Base-by-base conservation (phyloP, 2,329 filamentous ascomycete genomes). In the Ophiostoma fasciatum region DNA sequence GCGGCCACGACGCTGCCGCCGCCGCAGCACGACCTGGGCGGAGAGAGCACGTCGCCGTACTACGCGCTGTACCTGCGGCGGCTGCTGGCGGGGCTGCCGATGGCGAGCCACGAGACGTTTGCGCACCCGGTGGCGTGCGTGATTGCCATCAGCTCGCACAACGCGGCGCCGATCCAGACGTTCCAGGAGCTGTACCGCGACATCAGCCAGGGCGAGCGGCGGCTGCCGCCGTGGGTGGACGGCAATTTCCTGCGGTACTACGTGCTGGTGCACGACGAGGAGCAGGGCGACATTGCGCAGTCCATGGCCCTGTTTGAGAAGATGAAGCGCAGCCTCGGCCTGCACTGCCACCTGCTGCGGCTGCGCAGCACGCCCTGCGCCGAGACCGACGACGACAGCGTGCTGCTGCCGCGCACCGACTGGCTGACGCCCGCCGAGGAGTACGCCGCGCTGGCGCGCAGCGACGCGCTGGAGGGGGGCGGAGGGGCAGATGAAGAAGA, bases 311-410 rank as follows among this genome's bases (percentile, higher is more conserved):
- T 96, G 20, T 98, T 94, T 56, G 90, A 98, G 48, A 84, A 94
- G 56, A 98, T 98, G 92, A 98, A 96, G 59, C 76, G 90, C n/a
- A 84, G 94, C 58, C 83, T 98, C 45, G 90, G 90, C 2, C 63
- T 96, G 32, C 87, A 98, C 57, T 98, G 90, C 52, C 90, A 98
- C 57, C 66, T 98, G 10, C 64, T 98, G 23, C 68, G 92, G 44
- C 62, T 98, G 34, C 73, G 88, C 47, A 92, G 83, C 49, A 80
- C 75, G 26, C 81, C 85, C 51, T 88, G 84, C 54, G 78, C 83
- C 25, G 75, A 87, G 43, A 87, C 84, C 1, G 90, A 96, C 54
- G 87, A 94, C 52, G 88, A 96, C 51, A 88, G 82, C 49, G 73
- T 84, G 48, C 73, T 76, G 35, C 65, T 94, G 17, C 83, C 88